phyloP scores from a whole-genome alignment of 257 asterid genomes.

The Solanum pennellii region DNA sequence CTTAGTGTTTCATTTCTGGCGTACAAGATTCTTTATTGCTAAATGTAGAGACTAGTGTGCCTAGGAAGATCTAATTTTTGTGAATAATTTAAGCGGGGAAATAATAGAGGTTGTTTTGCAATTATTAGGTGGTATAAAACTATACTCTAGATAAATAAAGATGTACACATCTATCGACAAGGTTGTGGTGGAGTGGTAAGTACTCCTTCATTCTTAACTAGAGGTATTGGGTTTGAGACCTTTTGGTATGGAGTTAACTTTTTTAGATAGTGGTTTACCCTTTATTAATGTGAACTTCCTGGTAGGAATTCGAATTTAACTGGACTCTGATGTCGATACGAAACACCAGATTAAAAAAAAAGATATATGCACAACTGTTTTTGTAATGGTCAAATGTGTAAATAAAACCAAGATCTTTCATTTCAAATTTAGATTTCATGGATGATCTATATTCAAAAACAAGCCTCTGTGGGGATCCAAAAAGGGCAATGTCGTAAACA shows the following conservation, averaged over 20 bases:
- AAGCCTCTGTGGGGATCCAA: neutral
- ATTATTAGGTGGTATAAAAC: neutral
- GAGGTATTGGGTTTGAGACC: too few relatives aligned
- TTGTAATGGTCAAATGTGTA: neutral
- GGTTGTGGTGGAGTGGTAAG: neutral
- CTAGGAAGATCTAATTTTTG: too few relatives aligned
- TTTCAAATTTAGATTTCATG: neutral
- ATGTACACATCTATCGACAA: too few relatives aligned
- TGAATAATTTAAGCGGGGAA: too few relatives aligned
- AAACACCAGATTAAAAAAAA: too few relatives aligned
- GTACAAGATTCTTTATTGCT: neutral
- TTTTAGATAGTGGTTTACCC: neutral
- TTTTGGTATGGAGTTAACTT: too few relatives aligned
- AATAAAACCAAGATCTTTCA: neutral
- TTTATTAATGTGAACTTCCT: neutral
- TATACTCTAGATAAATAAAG: neutral
- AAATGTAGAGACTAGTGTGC: too few relatives aligned
- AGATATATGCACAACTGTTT: neutral
- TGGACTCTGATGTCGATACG: neutral
- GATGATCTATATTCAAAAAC: neutral
- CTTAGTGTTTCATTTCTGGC: neutral
- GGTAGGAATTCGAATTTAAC: neutral
- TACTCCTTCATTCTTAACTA: neutral
- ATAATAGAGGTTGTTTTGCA: neutral
- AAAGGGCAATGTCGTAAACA: neutral